Evolutionary conservation across 2,329 filamentous ascomycete genomes (phyloP).

Genomic region (Neoascochyta sp.): DNA sequence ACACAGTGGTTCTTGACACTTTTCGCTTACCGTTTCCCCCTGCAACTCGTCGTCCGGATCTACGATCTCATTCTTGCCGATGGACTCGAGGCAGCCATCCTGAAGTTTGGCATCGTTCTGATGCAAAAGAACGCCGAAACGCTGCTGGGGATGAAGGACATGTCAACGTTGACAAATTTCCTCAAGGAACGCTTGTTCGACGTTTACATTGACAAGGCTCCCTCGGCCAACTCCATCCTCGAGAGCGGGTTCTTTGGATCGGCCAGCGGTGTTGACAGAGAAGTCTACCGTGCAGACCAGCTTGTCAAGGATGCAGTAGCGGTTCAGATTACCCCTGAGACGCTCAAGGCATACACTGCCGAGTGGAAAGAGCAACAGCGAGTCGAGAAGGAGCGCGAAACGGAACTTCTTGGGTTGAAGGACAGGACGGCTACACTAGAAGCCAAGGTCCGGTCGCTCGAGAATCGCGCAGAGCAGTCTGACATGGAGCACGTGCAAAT

Average conservation of each 20-base stretch:
- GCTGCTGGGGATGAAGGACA: conserved; percentile 81
- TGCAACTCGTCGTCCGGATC: conserved; percentile 92
- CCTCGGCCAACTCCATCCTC: conserved; percentile 85
- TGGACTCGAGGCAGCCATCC: conserved; percentile 79
- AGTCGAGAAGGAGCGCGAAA: conserved; percentile 75
- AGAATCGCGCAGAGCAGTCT: conserved; percentile 81
- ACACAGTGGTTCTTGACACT: conserved; percentile 98
- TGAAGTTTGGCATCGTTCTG: conserved; percentile 90
- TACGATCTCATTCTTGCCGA: conserved; percentile 95
- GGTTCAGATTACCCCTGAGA: conserved; percentile 77
- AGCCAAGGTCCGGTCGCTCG: conserved; percentile 76
- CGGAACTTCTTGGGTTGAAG: conserved; percentile 69
- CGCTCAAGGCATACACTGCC: conserved; percentile 71
- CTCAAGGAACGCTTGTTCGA: conserved; percentile 94
- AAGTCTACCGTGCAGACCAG: conserved; percentile 90
- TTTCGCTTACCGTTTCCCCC: conserved; percentile 96
- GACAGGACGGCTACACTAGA: conserved; percentile 58
- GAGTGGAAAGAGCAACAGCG: conserved; percentile 93
- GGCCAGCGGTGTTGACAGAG: conserved; percentile 84
- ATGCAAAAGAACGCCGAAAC: conserved; percentile 90
- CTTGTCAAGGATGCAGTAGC: conserved; percentile 90
- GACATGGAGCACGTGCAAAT: conserved; percentile 88
- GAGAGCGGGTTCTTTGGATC: conserved; percentile 98
- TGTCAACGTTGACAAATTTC: conserved; percentile 82
- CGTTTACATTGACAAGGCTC: conserved; percentile 91